Evolutionary conservation across 2,329 filamentous ascomycete genomes (phyloP).

Genomic region (Penicillium brevicompactum): DNA sequence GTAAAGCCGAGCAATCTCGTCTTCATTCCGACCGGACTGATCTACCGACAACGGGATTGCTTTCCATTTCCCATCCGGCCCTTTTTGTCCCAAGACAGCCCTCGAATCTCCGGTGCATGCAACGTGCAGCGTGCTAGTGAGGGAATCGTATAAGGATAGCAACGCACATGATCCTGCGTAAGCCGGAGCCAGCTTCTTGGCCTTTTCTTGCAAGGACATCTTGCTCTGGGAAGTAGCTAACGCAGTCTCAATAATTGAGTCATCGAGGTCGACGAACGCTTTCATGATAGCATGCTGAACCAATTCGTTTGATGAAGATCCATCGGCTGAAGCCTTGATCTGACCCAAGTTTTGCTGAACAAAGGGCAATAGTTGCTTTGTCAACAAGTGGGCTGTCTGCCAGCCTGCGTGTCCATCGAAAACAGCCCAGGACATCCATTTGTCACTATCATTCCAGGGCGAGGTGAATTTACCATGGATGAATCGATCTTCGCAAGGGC

Average conservation of each 20-base stretch:
- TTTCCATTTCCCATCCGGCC: slow-evolving; percentile 50
- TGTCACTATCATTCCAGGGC: slow-evolving; percentile 19
- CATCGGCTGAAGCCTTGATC: slow-evolving; percentile 8
- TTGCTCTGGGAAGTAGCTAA: slow-evolving; percentile 15
- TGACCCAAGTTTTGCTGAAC: slow-evolving; percentile 20
- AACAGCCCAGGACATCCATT: slow-evolving; percentile 41
- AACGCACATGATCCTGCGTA: slow-evolving; percentile 65
- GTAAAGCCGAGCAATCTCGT: slow-evolving; percentile 59
- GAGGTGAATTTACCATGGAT: slow-evolving; percentile 28
- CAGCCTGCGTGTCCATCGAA: slow-evolving; percentile 44
- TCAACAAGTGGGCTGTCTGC: slow-evolving; percentile 29
- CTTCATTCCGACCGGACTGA: slow-evolving; percentile 65
- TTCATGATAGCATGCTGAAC: slow-evolving; percentile 26
- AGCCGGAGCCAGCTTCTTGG: slow-evolving; percentile 26
- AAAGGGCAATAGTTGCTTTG: slow-evolving; percentile 24
- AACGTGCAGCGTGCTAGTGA: slow-evolving; percentile 57
- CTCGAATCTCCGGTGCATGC: slow-evolving; percentile 70
- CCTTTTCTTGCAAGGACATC: slow-evolving; percentile 22
- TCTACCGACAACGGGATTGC: slow-evolving; percentile 62
- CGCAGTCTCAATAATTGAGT: slow-evolving; percentile 28
- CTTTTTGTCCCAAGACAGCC: slow-evolving; percentile 59
- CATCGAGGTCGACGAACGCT: slow-evolving; percentile 28
- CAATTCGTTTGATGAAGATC: slow-evolving; percentile 7
- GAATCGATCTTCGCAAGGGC: slow-evolving; percentile 36
- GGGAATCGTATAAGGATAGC: slow-evolving; percentile 63